Evolutionary conservation across 768 basidiomycete genomes (phyloP), one percentile per base, ranked within the genome.

Genomic region (Phanerochaete carnosa): DNA sequence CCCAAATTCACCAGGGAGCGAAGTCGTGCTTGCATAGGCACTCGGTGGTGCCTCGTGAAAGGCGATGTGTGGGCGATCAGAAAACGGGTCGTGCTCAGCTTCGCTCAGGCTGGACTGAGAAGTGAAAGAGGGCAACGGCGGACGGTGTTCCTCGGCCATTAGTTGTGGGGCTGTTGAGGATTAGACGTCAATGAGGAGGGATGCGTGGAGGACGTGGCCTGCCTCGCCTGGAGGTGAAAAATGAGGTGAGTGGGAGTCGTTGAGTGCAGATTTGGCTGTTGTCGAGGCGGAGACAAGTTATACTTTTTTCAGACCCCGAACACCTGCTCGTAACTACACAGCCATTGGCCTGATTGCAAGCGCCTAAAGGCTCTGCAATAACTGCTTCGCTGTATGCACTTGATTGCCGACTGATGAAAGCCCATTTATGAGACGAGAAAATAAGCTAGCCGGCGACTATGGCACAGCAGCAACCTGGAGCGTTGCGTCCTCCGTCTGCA

Each of bases 61-160:
- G 57, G 84, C 86, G 45, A 83, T 82, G 57, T 80, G 83, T 25
- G 58, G 80, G 23, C 84, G 79, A 75, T 92, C 90, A 52, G 85
- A 79, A 70, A 92, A 93, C 6, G 92, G 92, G 37, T 55, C 54
- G 23, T 39, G 54, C 35, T 55, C 54, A 37, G 32, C 28, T 71
- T 93, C 89, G 30, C 74, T 80, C 79, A 19, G 68, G 74, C 77
- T 64, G 49, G 74, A 76, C 75, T 80, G 69, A 22, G 72, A 68
- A 25, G 45, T 55, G 59, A 64, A 32, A 28, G 73, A 70, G 23
- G 65, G 64, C 45, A 72, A 69, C 50, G 70, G 69, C 69, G 33
- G 66, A 62, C 33, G 71, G 66, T 51, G 70, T 66, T 71, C 65
- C 50, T 69, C 66, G 50, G 66, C 65, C 70, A 71, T 71, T 49